These are phyloP conservation scores for Senecio squalidus DNA, from an alignment of 140 eudicot species.

Conservation along the genomic window DNA sequence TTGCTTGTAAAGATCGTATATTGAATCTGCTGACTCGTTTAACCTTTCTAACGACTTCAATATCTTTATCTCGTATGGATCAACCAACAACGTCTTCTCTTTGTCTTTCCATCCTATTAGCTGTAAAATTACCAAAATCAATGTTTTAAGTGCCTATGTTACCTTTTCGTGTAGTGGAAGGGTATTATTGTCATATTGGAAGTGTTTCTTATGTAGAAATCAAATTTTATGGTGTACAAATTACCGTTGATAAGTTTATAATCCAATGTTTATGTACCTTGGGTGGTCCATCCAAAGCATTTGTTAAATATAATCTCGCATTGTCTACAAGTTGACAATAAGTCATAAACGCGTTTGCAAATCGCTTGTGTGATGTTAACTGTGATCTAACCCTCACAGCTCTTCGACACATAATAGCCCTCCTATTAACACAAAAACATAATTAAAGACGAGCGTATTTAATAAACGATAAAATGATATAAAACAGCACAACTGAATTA, in stretches of 20 bases:
- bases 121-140: slow-evolving; percentile 44
- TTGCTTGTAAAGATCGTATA: slow-evolving; percentile 57
- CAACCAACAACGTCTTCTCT: slow-evolving; percentile 83
- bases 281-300: slow-evolving; percentile 94
- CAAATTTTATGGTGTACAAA: too few species aligned
- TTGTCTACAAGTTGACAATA: slow-evolving; percentile 92
- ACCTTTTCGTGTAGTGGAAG: too few species aligned
- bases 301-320: slow-evolving; percentile 80
- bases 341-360: slow-evolving; percentile 77
- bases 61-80: slow-evolving; percentile 75
- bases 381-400: slow-evolving; percentile 97
- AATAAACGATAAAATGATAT: neutral
- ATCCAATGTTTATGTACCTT: slow-evolving; percentile 59
- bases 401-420: slow-evolving; percentile 90
- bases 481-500: too few species aligned
- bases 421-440: slow-evolving; percentile 35
- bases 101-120: slow-evolving; percentile 98
- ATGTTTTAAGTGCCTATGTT: too few species aligned
- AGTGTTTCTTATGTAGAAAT: too few species aligned
- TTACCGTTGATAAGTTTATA: too few species aligned
- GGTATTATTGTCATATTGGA: too few species aligned
- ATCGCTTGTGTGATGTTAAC: slow-evolving; percentile 92
- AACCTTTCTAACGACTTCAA: slow-evolving; percentile 48
- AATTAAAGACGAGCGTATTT: neutral
- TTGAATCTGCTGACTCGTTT: slow-evolving; percentile 68